These are phyloP conservation scores for Sanghuangporus baumii DNA, from an alignment of 1,284 basidiomycete species.

Conservation along the genomic window DNA sequence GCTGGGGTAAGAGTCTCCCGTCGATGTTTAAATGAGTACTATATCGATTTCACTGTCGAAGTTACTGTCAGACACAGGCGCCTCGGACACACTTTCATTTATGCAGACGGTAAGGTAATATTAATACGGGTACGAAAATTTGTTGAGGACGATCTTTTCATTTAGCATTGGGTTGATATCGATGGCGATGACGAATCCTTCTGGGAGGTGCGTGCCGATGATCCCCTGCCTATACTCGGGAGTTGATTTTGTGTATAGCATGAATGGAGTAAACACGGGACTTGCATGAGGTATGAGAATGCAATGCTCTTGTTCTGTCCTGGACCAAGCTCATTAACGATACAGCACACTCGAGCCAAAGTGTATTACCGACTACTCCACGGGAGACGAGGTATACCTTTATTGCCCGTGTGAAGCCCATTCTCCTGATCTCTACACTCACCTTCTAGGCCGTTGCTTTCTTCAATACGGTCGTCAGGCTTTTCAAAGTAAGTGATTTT, in stretches of 20 bases:
- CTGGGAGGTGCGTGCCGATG: conserved; percentile 51
- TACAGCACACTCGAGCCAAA: conserved; percentile 53
- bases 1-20: conserved; percentile 33
- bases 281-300: conserved; percentile 52
- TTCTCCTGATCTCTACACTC: not conserved
- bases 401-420: not conserved
- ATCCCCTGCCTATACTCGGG: not conserved
- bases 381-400: conserved; percentile 48
- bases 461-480: conserved; percentile 57
- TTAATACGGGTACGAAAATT: not conserved
- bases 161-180: conserved; percentile 59
- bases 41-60: conserved; percentile 24
- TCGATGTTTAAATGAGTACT: not conserved
- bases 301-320: not conserved
- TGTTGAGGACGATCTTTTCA: not conserved
- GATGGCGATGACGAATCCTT: conserved; percentile 57
- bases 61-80: conserved; percentile 56
- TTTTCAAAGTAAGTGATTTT: conserved; percentile 48
- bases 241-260: conserved; percentile 36
- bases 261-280: conserved; percentile 72
- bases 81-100: conserved; percentile 54
- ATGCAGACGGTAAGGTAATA: conserved; percentile 47
- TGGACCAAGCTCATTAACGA: not conserved
- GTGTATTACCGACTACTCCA: conserved; percentile 40
- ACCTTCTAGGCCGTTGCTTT: conserved; percentile 58